These are phyloP conservation scores for Marchantia polymorpha DNA, from an alignment of 225 moss, liverwort and hornwort species.

Conservation along the genomic window DNA sequence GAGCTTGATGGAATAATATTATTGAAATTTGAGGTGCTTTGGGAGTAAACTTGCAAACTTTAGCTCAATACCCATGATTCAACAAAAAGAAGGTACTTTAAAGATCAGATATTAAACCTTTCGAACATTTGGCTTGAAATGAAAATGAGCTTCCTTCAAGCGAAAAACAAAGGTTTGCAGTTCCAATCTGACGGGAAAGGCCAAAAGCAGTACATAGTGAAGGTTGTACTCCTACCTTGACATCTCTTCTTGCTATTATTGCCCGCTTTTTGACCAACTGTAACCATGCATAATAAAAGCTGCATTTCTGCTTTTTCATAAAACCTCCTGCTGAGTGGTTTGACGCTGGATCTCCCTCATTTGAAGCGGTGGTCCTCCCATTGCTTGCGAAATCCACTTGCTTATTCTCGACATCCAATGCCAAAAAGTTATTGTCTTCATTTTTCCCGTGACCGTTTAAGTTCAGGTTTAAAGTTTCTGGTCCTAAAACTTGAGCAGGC, in stretches of 20 bases:
- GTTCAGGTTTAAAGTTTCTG: neutral
- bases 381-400: conserved; percentile 6
- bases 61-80: neutral
- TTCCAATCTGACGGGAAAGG: neutral
- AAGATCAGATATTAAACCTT: neutral
- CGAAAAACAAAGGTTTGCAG: neutral
- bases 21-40: neutral
- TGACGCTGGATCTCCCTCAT: neutral
- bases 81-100: neutral
- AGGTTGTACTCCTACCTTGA: conserved; percentile 56
- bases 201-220: neutral
- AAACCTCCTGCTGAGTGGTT: conserved; percentile 11
- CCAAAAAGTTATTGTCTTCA: conserved; percentile 1
- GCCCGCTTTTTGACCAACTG: conserved; percentile 79
- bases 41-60: neutral
- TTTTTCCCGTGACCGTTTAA: conserved; percentile 1
- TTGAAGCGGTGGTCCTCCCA: neutral
- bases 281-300: conserved; percentile 60
- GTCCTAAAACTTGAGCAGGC: neutral
- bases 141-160: neutral
- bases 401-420: conserved; percentile 11
- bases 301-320: conserved; percentile 36
- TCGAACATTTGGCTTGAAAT: neutral
- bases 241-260: conserved; percentile 80
- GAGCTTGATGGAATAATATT: too few relatives aligned